Evolutionary conservation across 1,284 basidiomycete species (phyloP), one percentile per base, ranked within the genome.

Genomic region (Cutaneotrichosporon dermatis): DNA sequence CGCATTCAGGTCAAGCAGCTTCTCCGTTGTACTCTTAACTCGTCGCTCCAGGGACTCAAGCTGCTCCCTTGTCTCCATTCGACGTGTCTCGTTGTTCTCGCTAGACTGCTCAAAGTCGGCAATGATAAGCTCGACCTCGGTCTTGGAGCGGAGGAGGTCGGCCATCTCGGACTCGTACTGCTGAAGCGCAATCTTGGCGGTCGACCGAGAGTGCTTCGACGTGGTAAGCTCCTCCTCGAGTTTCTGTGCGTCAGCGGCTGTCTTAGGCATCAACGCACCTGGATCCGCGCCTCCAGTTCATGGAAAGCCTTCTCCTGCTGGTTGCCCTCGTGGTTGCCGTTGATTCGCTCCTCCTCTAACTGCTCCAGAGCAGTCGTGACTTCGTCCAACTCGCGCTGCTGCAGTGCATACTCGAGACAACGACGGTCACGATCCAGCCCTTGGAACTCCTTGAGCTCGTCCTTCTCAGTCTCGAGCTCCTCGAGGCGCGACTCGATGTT

Each of bases 401-500:
- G 92, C 60, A 99, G 79, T 1, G 92, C 90, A 74, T 99, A 99
- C 75, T 99, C 96, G 67, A 99, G 82, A 76, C 93, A 97, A 56
- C 95, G 83, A 51, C 95, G 83, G 64, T 98, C 92, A 73, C 90
- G 89, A 75, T 99, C 96, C 75, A 93, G 93, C 66, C 89, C 86
- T 75, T 97, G 92, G 73, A 92, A 99, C 75, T 97, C 92, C 72
- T 93, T 93, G 55, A 99, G 80, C 76, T 99, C 96, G 65, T 95
- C 90, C 77, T 98, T 98, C 78, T 99, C 96, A 69, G 93, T 90
- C 72, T 98, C 94, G 4, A 99, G 86, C 78, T 99, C 96, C 5
- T 82, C 80, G 54, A 99, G 80, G 3, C 95, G 86, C 9, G 88
- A 87, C 66, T 98, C 91, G 69, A 99, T 98, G 73, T 91, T 93